Conservation (phyloP, 371 early-diverging fungal species). For the Phascolomyces articulosus region DNA sequence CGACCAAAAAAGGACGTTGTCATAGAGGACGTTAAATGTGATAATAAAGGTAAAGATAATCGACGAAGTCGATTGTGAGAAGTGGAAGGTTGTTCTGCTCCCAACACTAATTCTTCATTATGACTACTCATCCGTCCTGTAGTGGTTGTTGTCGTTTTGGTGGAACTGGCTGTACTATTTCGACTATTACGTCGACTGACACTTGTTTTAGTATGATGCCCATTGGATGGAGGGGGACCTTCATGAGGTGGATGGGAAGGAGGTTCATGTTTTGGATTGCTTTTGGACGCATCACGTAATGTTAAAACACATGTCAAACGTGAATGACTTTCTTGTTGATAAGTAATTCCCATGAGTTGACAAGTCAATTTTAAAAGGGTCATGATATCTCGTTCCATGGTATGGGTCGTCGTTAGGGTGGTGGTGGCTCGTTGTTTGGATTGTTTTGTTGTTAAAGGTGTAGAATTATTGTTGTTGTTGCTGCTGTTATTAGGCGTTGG, state of each 20-base stretch:
- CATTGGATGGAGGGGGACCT: constrained; percentile 4
- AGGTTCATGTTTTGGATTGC: background rate
- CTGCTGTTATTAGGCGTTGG: too few relatives aligned
- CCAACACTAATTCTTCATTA: constrained; percentile 2
- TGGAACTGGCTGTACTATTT: constrained; percentile 8
- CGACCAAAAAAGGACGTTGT: constrained; percentile 47
- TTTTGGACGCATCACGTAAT: constrained; percentile 27
- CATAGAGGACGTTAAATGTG: constrained; percentile 46
- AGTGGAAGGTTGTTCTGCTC: background rate
- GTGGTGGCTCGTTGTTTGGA: too few relatives aligned
- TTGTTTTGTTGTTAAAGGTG: too few relatives aligned
- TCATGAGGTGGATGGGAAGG: background rate
- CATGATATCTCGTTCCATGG: constrained; percentile 30
- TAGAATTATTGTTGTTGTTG: constrained; percentile 5
- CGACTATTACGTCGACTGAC: constrained; percentile 18
- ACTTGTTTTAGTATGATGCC: too few relatives aligned
- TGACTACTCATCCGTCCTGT: constrained; percentile 10
- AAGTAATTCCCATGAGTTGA: constrained; percentile 48
- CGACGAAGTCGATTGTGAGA: constrained; percentile 17
- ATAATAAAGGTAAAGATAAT: constrained; percentile 33
- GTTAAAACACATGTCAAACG: constrained; percentile 40
- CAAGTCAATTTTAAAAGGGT: constrained; percentile 31
- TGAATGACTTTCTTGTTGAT: constrained; percentile 26
- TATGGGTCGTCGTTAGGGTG: background rate
- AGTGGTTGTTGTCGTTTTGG: constrained; percentile 12